Evolutionary conservation across 2,329 filamentous ascomycete species (phyloP), one percentile per base, ranked within the genome.

Genomic region (Exserohilum turcica): DNA sequence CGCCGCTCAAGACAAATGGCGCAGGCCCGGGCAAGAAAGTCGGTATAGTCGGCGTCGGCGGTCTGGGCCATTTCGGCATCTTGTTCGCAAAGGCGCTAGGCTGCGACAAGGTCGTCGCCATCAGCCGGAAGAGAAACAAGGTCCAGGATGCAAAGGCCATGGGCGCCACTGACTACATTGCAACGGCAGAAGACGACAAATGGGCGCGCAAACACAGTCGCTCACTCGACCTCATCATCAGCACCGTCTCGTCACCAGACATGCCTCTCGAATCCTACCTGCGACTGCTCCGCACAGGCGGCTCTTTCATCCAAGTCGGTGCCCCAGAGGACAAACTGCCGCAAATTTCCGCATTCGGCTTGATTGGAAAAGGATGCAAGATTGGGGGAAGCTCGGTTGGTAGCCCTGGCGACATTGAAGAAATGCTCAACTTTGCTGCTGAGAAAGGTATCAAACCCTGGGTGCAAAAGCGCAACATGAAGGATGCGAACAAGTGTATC

Each of bases 61-160:
- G 89, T 0, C 74, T 92, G 0, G 89, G 89, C 0, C 89, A 93
- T 69, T 85, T 92, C 59, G 90, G 84, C 0, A 71, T 93, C 12
- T 77, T 91, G 55, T 91, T 86, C 72, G 86, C 88, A 1, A 85
- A 82, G 59, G 89, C 89, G 1, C 74, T 93, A 1, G 88, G 87
- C 4, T 87, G 86, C 27, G 85, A 90, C 40, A 81, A 82, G 3
- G 83, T 87, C 2, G 85, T 87, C 15, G 86, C 84, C 4, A 83
- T 90, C 59, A 86, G 84, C 19, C 82, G 87, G 58, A 81, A 79
- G 0, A 76, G 78, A 1, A 67, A 75, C 65, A 90, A 90, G 74
- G 78, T 75, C 32, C 79, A 79, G 0, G 86, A 89, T 65, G 84
- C 84, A 6, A 74, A 79, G 60, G 82, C 83, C 58, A 79, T 90